phyloP scores from a whole-genome alignment of 1,284 basidiomycete species.

The Tilletia indica region DNA sequence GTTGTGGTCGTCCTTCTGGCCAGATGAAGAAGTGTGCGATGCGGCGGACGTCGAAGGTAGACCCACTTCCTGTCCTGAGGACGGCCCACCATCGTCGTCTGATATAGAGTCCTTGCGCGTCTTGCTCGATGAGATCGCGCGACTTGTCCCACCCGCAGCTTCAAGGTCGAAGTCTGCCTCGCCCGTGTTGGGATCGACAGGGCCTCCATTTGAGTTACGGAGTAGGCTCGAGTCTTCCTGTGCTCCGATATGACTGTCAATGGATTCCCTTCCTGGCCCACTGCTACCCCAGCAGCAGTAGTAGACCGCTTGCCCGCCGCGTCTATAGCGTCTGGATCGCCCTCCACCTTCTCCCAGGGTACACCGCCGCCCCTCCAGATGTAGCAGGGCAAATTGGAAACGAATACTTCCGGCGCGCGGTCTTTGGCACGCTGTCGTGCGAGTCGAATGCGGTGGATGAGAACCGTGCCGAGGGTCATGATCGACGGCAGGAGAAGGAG shows the following conservation, averaged over 20 bases:
- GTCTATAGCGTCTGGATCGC: background rate
- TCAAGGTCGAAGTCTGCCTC: constrained; percentile 29
- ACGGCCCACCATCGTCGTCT: background rate
- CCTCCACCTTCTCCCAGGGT: constrained; percentile 49
- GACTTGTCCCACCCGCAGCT: constrained; percentile 32
- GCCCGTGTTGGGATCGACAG: constrained; percentile 28
- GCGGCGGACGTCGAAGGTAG: constrained; percentile 13
- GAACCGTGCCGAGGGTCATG: constrained; percentile 47
- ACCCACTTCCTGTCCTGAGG: background rate
- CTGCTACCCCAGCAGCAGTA: background rate
- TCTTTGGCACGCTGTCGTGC: constrained; percentile 46
- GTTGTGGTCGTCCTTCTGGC: constrained; percentile 14
- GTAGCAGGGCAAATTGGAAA: constrained; percentile 47
- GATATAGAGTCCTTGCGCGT: background rate
- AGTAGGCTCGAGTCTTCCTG: background rate
- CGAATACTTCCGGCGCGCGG: constrained; percentile 47
- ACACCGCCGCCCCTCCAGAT: constrained; percentile 49
- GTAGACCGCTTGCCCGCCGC: background rate
- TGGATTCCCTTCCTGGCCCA: background rate
- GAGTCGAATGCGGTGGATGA: constrained; percentile 45
- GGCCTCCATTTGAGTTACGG: background rate
- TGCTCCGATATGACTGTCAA: too few relatives aligned
- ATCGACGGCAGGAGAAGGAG: constrained; percentile 51
- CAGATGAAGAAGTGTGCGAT: background rate
- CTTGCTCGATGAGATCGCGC: constrained; percentile 20